Evolutionary conservation across 345 rosid genomes (phyloP).

Genomic region (Linum usitatissimum): DNA sequence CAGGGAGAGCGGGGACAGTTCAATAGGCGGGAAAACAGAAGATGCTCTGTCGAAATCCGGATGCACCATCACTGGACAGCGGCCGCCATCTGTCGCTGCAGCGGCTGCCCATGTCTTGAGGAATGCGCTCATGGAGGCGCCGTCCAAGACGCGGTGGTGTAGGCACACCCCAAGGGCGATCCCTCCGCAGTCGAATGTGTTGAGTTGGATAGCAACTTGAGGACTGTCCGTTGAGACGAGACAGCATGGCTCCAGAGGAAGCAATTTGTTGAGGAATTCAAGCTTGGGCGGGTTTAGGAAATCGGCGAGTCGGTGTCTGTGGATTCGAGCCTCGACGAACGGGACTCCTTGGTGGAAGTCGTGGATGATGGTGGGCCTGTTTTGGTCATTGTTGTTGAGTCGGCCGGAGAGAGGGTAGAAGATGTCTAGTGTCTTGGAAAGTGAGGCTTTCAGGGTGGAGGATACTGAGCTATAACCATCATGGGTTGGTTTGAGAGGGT

Average conservation of each 20-base stretch:
- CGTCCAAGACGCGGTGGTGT: slow-evolving; percentile 4
- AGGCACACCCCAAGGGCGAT: slow-evolving; percentile 11
- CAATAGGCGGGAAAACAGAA: background rate
- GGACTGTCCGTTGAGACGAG: too few species aligned
- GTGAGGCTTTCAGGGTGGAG: slow-evolving; percentile 6
- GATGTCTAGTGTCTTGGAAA: background rate
- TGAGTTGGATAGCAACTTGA: slow-evolving; percentile 7
- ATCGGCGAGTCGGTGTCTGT: background rate
- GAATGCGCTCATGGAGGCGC: background rate
- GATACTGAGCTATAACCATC: background rate
- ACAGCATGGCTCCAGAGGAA: background rate
- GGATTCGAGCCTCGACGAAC: background rate
- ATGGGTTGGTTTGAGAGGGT: background rate
- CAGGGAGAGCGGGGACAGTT: too few species aligned
- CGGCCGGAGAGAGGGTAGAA: slow-evolving; percentile 7
- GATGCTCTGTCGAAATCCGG: background rate
- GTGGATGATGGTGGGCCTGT: background rate
- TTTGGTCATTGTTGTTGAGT: slow-evolving; percentile 3
- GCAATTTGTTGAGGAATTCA: background rate
- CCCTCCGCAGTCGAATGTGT: slow-evolving; percentile 11
- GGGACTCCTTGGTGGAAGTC: slow-evolving; percentile 8
- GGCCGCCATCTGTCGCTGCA: background rate
- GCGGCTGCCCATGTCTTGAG: background rate
- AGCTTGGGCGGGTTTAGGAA: background rate
- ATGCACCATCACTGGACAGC: background rate